phyloP scores from a whole-genome alignment of 2,329 filamentous ascomycete genomes.

The Colletotrichum sidae region DNA sequence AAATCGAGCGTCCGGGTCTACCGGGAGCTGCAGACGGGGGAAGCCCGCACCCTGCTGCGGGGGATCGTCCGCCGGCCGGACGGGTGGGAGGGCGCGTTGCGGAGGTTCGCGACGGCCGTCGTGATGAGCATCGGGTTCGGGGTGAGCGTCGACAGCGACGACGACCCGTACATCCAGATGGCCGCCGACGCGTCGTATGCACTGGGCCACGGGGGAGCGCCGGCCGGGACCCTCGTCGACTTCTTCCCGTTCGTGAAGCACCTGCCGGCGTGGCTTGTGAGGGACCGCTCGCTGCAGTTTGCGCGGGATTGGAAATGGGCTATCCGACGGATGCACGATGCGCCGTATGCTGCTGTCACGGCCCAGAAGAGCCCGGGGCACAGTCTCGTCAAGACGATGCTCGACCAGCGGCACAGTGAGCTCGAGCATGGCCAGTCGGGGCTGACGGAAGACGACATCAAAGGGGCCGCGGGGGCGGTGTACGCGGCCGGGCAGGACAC shows the following conservation, averaged over 20 bases:
- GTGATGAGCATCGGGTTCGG: constrained; percentile 58
- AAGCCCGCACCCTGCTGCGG: constrained; percentile 40
- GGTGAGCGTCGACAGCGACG: constrained; percentile 49
- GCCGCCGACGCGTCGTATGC: constrained; percentile 39
- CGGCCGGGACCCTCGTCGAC: constrained; percentile 56
- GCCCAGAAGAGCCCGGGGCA: constrained; percentile 2
- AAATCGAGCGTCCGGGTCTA: constrained; percentile 49
- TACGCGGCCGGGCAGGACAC: constrained; percentile 60
- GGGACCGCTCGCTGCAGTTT: constrained; percentile 46
- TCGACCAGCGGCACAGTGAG: constrained; percentile 42
- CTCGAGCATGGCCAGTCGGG: constrained; percentile 47
- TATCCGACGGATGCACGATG: constrained; percentile 56
- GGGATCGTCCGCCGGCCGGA: constrained; percentile 46
- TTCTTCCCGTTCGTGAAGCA: constrained; percentile 57
- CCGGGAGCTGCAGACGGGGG: constrained; percentile 42
- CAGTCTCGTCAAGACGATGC: constrained; percentile 41
- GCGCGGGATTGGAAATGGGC: constrained; percentile 45
- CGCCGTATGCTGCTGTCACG: constrained; percentile 49
- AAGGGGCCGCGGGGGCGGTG: constrained; percentile 59
- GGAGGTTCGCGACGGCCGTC: constrained; percentile 54
- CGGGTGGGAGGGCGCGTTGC: constrained; percentile 51
- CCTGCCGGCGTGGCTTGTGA: constrained; percentile 50
- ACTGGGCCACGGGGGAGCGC: constrained; percentile 48
- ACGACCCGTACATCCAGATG: constrained; percentile 48
- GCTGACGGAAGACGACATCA: constrained; percentile 56